phyloP scores from a whole-genome alignment of 2,329 filamentous ascomycete genomes.

The Leptographium wingfieldii region DNA sequence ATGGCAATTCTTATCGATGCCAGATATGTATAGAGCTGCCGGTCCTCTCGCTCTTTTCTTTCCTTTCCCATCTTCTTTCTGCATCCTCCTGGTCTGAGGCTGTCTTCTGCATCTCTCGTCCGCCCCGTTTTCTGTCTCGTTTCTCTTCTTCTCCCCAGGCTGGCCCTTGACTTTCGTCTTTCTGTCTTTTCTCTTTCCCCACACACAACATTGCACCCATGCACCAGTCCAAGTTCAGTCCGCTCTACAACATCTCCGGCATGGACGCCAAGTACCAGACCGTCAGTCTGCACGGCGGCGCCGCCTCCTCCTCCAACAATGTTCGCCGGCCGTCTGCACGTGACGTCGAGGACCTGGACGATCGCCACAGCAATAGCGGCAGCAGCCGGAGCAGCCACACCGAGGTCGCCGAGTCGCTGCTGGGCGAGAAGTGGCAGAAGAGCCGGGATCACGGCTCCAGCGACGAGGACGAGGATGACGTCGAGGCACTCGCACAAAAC shows the following conservation, averaged over 20 bases:
- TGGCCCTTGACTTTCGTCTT: slow-evolving; percentile 1
- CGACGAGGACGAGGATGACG: background rate
- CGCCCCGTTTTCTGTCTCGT: background rate
- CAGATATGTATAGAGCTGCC: background rate
- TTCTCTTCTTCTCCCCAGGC: slow-evolving; percentile 1
- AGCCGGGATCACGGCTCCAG: slow-evolving; percentile 14
- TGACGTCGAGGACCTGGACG: slow-evolving; percentile 19
- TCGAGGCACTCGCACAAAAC: background rate
- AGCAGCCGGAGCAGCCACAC: slow-evolving; percentile 15
- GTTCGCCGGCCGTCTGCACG: background rate
- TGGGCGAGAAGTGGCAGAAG: slow-evolving; percentile 24
- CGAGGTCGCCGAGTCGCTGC: slow-evolving; percentile 27
- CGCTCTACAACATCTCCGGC: background rate
- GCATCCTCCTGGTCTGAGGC: background rate
- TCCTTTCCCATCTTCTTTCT: background rate
- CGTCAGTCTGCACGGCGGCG: slow-evolving; percentile 2
- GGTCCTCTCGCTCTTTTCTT: background rate
- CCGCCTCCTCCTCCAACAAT: background rate
- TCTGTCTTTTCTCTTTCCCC: background rate
- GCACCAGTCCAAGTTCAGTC: background rate
- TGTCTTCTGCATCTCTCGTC: background rate
- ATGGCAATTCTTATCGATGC: no score
- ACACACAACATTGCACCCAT: background rate
- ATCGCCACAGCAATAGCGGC: slow-evolving; percentile 23
- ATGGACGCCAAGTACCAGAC: slow-evolving; percentile 11